Conservation (phyloP, 2,329 filamentous ascomycete species). For the Colletotrichum caudatum region DNA sequence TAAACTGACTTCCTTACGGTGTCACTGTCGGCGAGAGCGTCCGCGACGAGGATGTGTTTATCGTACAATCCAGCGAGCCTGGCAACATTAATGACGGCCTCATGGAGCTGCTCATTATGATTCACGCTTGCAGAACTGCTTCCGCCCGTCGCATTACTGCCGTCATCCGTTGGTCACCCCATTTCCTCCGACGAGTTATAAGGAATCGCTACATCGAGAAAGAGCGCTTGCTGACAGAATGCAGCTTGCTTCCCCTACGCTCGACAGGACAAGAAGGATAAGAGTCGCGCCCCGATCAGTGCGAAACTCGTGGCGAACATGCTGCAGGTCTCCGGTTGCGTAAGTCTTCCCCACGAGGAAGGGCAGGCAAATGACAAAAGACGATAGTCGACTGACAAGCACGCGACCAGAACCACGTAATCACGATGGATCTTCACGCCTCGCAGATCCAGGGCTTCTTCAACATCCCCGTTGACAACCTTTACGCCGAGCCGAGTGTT, state of each 20-base stretch:
- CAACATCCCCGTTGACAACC: slow-evolving; percentile 75
- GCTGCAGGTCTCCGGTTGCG: slow-evolving; percentile 86
- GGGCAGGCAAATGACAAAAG: neutral
- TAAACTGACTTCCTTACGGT: slow-evolving; percentile 52
- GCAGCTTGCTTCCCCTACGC: slow-evolving; percentile 88
- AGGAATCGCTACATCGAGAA: neutral
- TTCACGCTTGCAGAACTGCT: slow-evolving; percentile 78
- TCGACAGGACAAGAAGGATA: slow-evolving; percentile 91
- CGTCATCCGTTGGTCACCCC: slow-evolving; percentile 64
- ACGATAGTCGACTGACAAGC: neutral
- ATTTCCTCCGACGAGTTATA: neutral
- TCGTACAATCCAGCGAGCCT: slow-evolving; percentile 87
- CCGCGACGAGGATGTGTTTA: slow-evolving; percentile 84
- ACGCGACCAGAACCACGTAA: slow-evolving; percentile 58
- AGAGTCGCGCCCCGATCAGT: slow-evolving; percentile 85
- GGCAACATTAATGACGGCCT: slow-evolving; percentile 93
- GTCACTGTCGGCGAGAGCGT: slow-evolving; percentile 92
- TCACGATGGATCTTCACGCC: slow-evolving; percentile 90
- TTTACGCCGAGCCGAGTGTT: slow-evolving; percentile 89
- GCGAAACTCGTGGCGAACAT: slow-evolving; percentile 93
- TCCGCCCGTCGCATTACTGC: slow-evolving; percentile 84
- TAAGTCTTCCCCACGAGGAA: slow-evolving; percentile 18
- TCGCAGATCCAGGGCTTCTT: slow-evolving; percentile 92
- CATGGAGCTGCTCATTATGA: slow-evolving; percentile 95
- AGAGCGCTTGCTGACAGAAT: slow-evolving; percentile 8